A percentile compares a stretch with the other conserved stretches of the same genome.
Evolutionary conservation across 768 basidiomycete genomes (phyloP).

Genomic region (Asterophora lycoperdoides): DNA sequence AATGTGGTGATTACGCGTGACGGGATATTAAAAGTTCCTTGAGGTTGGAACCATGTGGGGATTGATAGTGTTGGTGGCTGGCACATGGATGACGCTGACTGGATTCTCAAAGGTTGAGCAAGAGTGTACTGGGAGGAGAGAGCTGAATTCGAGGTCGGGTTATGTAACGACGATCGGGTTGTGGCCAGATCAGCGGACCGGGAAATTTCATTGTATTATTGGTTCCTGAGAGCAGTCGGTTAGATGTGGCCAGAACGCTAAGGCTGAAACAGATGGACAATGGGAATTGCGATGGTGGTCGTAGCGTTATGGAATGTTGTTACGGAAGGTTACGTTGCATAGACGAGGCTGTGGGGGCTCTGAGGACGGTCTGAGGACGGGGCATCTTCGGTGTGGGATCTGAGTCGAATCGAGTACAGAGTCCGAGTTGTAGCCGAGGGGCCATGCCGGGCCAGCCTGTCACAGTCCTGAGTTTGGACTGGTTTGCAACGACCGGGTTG

Average conservation of each 20-base stretch:
- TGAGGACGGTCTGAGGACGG: too few species aligned
- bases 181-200: slow-evolving; percentile 6
- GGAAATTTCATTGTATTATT: slow-evolving; percentile 9
- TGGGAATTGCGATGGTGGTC: not conserved
- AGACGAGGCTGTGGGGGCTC: too few species aligned
- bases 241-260: slow-evolving; percentile 1
- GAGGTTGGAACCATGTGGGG: slow-evolving; percentile 2
- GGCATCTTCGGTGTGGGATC: slow-evolving; percentile 17
- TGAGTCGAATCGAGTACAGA: slow-evolving; percentile 3
- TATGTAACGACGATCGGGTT: slow-evolving; percentile 4
- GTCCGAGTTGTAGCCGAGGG: slow-evolving; percentile 16
- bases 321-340: too few species aligned
- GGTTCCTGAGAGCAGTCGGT: slow-evolving; percentile 7
- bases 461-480: slow-evolving; percentile 17
- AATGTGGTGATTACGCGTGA: not conserved
- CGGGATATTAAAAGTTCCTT: slow-evolving; percentile 1
- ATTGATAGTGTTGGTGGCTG: not conserved
- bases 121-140: not conserved
- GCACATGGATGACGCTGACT: slow-evolving; percentile 1
- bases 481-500: slow-evolving; percentile 17
- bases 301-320: not conserved
- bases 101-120: not conserved
- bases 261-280: not conserved
- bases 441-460: slow-evolving; percentile 10
- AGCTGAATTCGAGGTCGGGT: not conserved